Evolutionary conservation across 768 basidiomycete species (phyloP).

Genomic region (Coprinopsis sp.): DNA sequence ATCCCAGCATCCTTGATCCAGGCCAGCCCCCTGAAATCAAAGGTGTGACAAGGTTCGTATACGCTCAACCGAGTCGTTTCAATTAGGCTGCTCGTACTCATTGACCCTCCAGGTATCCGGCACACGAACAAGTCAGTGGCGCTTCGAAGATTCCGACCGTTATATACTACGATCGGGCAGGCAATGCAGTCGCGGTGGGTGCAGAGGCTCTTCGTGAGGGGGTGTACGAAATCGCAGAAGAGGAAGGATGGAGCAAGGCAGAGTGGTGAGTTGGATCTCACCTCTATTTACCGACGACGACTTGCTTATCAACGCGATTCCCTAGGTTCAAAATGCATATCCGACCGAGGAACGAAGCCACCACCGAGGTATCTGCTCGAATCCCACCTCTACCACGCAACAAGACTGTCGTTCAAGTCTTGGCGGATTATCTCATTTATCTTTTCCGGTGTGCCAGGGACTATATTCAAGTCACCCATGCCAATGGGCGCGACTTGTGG

Average conservation of each 20-base stretch:
- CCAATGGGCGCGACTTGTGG: slow-evolving; percentile 10
- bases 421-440: slow-evolving; percentile 14
- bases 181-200: slow-evolving; percentile 34
- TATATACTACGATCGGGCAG: slow-evolving; percentile 40
- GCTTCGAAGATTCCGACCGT: slow-evolving; percentile 45
- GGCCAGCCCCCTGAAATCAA: slow-evolving; percentile 18
- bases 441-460: slow-evolving; percentile 7
- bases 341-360: slow-evolving; percentile 7
- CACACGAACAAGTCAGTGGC: slow-evolving; percentile 35
- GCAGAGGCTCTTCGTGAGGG: slow-evolving; percentile 38
- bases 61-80: neutral
- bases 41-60: slow-evolving; percentile 18
- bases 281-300: neutral
- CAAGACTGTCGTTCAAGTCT: slow-evolving; percentile 6
- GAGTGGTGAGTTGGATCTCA: slow-evolving; percentile 38
- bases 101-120: slow-evolving; percentile 34
- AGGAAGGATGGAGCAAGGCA: slow-evolving; percentile 40
- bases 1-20: slow-evolving; percentile 35
- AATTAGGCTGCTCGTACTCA: neutral
- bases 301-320: neutral
- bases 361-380: neutral
- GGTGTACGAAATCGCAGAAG: slow-evolving; percentile 33
- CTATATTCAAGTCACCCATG: slow-evolving; percentile 11
- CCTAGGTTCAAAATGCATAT: slow-evolving; percentile 16
- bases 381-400: slow-evolving; percentile 9